Evolutionary conservation across 345 rosid genomes (phyloP), one percentile per base, ranked within the genome.

Genomic region (Gossypium herbaceum): DNA sequence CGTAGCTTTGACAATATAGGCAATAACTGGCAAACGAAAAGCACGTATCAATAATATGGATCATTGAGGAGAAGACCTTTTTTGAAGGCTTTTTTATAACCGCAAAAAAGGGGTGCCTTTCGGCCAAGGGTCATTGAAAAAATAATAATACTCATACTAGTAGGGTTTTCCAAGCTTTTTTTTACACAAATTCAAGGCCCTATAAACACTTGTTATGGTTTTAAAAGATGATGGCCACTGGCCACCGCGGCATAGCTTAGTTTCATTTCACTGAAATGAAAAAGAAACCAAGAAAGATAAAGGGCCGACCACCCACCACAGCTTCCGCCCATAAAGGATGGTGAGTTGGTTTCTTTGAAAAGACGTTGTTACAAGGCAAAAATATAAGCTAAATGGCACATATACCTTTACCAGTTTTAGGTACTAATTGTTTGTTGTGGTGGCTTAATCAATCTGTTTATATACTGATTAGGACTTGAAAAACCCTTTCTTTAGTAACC

Each of bases 291-390:
- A 52, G 27, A 54, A 15, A 59, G 67, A 24, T 9, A 45, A 34
- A 73, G 75, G 67, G 75, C 67, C 67, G 64, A 60, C 51, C 55
- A 43, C 67, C 39, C n/a, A 25, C 73, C 58, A 15, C 11, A 27
- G 44, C 58, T 54, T 6, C 51, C 54, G 62, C 75, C 15, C 34
- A 44, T 19, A 27, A 25, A 51, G 73, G 72, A 55, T 7, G 57
- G 1, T 54, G 57, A 54, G 16, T 34, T 34, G 41, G 41, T 34
- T 34, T 55, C 52, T 12, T 55, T 71, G 63, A 56, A 19, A 71
- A 71, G 74, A 71, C 62, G 17, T 34, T 71, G 7, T 43, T n/a
- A 41, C 9, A 45, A 20, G 15, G 34, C 19, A 12, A 67, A 67
- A 54, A 11, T 5, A 67, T 13, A 19, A 65, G 75, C 20, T 20